A percentile compares a stretch with the other conserved stretches of the same genome.
These are phyloP conservation scores for Pluteus cervinus DNA, from an alignment of 768 basidiomycete genomes.

Conservation along the genomic window DNA sequence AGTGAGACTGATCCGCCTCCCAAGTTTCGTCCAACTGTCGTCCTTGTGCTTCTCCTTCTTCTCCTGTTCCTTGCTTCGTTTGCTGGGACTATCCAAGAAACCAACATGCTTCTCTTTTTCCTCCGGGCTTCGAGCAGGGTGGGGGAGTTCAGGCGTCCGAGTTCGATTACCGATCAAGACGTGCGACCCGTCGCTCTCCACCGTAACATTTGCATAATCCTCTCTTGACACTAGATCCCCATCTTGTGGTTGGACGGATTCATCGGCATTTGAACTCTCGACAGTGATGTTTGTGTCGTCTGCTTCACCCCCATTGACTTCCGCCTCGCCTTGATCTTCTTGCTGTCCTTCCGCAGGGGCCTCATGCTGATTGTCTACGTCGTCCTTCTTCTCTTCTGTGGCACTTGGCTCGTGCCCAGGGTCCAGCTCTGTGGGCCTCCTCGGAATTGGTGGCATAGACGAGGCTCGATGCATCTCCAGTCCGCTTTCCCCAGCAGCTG, in stretches of 20 bases:
- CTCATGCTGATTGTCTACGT: not conserved
- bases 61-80: slow-evolving; percentile 21
- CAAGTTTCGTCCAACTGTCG: slow-evolving; percentile 58
- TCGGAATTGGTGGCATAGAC: slow-evolving; percentile 44
- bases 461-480: slow-evolving; percentile 43
- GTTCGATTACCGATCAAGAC: slow-evolving; percentile 23
- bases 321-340: no score
- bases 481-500: slow-evolving; percentile 7
- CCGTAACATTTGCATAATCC: slow-evolving; percentile 12
- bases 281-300: not conserved
- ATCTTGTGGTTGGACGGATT: not conserved
- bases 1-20: slow-evolving; percentile 55
- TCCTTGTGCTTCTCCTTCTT: slow-evolving; percentile 25
- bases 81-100: slow-evolving; percentile 25
- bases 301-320: slow-evolving; percentile 16
- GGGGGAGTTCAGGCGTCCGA: no score
- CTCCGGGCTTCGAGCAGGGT: no score
- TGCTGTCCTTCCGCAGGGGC: no score
- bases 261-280: not conserved
- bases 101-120: slow-evolving; percentile 32
- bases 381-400: slow-evolving; percentile 5
- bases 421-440: not conserved
- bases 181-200: slow-evolving; percentile 22
- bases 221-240: no score
- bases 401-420: not conserved